Conservation (phyloP, 192 early-diverging fungal species). For the Phlyctochytrium planicorne region DNA sequence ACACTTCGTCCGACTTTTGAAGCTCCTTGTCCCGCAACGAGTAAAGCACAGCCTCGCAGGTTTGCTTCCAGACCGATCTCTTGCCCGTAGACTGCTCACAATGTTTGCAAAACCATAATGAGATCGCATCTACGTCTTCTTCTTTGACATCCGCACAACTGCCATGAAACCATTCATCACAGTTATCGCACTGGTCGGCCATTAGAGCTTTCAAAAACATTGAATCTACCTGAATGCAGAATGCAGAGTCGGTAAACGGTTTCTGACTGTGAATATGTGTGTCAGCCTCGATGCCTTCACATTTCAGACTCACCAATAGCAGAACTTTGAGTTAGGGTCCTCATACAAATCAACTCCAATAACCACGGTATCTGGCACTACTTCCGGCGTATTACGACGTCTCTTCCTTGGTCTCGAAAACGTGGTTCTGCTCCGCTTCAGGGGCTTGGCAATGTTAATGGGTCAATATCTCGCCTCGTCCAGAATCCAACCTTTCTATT, state of each 20-base stretch:
- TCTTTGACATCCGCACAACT: constrained; percentile 28
- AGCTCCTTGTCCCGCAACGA: neutral
- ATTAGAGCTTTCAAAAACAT: neutral
- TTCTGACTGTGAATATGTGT: too few relatives aligned
- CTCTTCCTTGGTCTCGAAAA: constrained; percentile 1
- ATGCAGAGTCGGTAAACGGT: constrained; percentile 13
- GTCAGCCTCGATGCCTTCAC: too few relatives aligned
- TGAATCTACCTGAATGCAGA: constrained; percentile 26
- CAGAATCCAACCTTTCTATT: neutral
- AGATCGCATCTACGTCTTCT: constrained; percentile 23
- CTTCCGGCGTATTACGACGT: neutral
- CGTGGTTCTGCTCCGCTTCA: neutral
- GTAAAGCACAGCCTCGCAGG: neutral
- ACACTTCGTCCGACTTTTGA: neutral
- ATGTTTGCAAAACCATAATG: constrained; percentile 27
- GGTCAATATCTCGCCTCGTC: neutral
- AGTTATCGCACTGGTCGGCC: constrained; percentile 22
- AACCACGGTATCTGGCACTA: neutral
- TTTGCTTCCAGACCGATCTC: constrained; percentile 13
- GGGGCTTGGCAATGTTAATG: neutral
- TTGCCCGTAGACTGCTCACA: constrained; percentile 22
- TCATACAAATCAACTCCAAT: constrained; percentile 5
- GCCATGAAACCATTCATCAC: constrained; percentile 33
- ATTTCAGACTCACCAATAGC: too few relatives aligned
- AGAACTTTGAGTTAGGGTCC: constrained; percentile 26